Base-by-base conservation (phyloP, 2,329 filamentous ascomycete species). In the Diaporthe citrichinensis region DNA sequence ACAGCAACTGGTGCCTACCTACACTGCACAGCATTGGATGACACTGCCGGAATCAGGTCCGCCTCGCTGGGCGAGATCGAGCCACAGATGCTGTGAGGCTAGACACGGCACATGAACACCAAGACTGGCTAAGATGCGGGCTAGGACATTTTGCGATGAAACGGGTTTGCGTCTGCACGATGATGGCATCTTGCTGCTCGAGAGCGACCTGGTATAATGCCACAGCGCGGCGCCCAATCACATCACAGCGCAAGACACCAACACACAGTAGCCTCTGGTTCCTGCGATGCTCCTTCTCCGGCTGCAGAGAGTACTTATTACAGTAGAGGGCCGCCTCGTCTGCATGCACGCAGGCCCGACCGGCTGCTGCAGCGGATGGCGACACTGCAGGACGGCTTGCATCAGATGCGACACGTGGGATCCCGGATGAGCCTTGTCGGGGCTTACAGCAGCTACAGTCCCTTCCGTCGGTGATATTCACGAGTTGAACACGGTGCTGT, bases 381-480 rank as follows among this genome's bases (percentile, higher is more conserved):
- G 44, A 62, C 57, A 72, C 71, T 53, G 44, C 71, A 73, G 71
- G 71, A 25, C 44, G 31, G 49, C 71, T 65, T 73, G 58, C 71
- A 73, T 65, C 28, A n/a, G 25, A 23, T n/a, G 49, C 25, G 61
- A 28, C 71, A 72, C 71, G 71, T 65, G 71, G 71, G 46, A 44
- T 25, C 25, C n/a, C 55, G 17, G 71, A 17, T 57, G 44, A 55
- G 31, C 57, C 44, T 36, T 15, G 49, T 23, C n/a, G 31, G 53
- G 53, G 34, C 69, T 51, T n/a, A 25, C n/a, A 62, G 57, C 58
- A 25, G n/a, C 46, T 6, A n/a, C 31, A 53, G 31, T 44, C 23
- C 20, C 28, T 53, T 23, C 28, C 34, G 36, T n/a, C 71, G 57
- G n/a, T 23, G 34, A 62, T 10, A 2, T 41, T 49, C 2, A 14